Conservation (phyloP, 495 filamentous ascomycete species). For the Aspergillus saccharolyticus region DNA sequence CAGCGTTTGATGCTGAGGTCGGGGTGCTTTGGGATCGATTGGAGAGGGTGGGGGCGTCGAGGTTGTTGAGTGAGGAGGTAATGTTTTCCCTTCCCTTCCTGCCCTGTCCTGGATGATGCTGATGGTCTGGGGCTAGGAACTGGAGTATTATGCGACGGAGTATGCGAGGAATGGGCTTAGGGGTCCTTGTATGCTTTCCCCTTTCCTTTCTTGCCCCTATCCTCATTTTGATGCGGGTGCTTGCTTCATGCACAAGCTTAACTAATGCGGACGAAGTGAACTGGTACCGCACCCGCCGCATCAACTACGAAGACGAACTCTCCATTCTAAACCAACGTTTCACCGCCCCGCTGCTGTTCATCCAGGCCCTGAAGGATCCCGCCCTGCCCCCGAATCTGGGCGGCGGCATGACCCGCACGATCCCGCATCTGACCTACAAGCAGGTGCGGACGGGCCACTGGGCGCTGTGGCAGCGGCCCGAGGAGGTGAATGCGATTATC, state of each 20-base stretch:
- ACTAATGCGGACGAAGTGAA: slow-evolving; percentile 43
- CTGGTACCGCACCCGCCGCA: slow-evolving; percentile 71
- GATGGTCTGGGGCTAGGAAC: slow-evolving; percentile 43
- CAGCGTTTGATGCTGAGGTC: slow-evolving; percentile 46
- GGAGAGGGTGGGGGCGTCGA: slow-evolving; percentile 39
- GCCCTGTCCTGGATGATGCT: background rate
- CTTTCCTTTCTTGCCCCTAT: background rate
- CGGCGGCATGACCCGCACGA: slow-evolving; percentile 58
- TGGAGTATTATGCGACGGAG: slow-evolving; percentile 70
- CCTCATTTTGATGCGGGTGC: background rate
- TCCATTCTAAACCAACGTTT: slow-evolving; percentile 47
- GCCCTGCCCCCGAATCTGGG: slow-evolving; percentile 64
- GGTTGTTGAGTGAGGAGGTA: slow-evolving; percentile 57
- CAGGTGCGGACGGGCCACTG: slow-evolving; percentile 64
- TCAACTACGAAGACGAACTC: slow-evolving; percentile 75
- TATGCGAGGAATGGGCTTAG: slow-evolving; percentile 67
- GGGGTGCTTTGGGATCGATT: slow-evolving; percentile 57
- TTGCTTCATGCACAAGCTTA: too few species aligned
- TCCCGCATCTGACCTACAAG: slow-evolving; percentile 54
- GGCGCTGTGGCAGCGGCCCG: slow-evolving; percentile 61
- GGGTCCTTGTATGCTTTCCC: slow-evolving; percentile 56
- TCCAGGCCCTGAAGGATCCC: slow-evolving; percentile 63
- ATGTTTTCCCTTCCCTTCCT: slow-evolving; percentile 13
- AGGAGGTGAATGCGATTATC: slow-evolving; percentile 48
- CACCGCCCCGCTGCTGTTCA: slow-evolving; percentile 65